Base-by-base conservation (phyloP, 2,329 filamentous ascomycete species). In the Lachnellula cervina region DNA sequence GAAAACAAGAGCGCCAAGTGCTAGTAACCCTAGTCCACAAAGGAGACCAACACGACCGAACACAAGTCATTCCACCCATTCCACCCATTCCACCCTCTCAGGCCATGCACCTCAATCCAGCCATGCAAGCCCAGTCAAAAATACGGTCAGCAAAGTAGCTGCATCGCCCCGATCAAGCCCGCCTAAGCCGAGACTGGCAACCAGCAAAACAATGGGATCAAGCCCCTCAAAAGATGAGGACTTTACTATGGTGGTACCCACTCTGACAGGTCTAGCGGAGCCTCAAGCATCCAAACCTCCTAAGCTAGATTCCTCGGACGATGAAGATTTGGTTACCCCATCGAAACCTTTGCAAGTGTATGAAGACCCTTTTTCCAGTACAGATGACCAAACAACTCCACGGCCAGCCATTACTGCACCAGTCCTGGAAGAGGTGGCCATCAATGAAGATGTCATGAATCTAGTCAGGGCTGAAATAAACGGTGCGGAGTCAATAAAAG, bases 401-500 rank as follows among this genome's bases (percentile, higher is more conserved):
- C 76, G 76, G 52, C 75, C 78, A 2, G 68, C 70, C 2, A 70
- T 77, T 34, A 74, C 70, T 28, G 69, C 70, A 0, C 76, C 80
- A 5, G 82, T 84, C 4, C 71, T 86, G 4, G 82, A 83, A 62
- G 82, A 86, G 60, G 80, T 75, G 62, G 77, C 82, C 0, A 71
- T 86, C 53, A 86, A 86, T 62, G 81, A 84, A 61, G 81, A 70
- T 61, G 62, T 61, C 2, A 49, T 61, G 9, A 66, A 66, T 25
- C 28, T 68, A 7, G 53, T 59, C 28, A 61, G 58, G 45, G 62
- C 60, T 44, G 62, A 54, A 42, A 21, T 56, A 5, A 59, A 54
- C 44, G 55, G 46, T 13, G 49, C 23, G 17, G 62, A 63, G 35
- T 52, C 59, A 23, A 47, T 56, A 4, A 67, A 66, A 23, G 49